These are phyloP conservation scores for Epichloe aotearoae DNA, from an alignment of 2,329 filamentous ascomycete species.

Conservation along the genomic window DNA sequence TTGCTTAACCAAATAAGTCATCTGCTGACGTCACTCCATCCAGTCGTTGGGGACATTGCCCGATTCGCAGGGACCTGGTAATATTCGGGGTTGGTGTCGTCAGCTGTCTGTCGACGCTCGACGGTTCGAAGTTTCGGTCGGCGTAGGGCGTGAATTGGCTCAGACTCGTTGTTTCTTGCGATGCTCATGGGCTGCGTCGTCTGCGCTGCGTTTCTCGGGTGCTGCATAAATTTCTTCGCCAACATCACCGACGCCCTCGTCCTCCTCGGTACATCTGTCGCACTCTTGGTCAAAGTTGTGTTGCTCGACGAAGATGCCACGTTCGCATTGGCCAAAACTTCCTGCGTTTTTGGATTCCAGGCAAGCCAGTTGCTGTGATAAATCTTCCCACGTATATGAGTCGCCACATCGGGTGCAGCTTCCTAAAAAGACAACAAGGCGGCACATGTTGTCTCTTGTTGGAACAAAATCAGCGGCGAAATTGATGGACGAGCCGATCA, in stretches of 20 bases:
- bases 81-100: no score
- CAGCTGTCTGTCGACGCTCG: no score
- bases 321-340: constrained; percentile 28
- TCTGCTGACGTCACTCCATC: background rate
- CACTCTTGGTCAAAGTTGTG: constrained; percentile 36
- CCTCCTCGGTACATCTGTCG: constrained; percentile 27
- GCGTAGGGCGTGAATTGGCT: constrained; percentile 1
- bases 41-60: background rate
- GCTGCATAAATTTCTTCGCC: constrained; percentile 16
- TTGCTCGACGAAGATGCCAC: constrained; percentile 27
- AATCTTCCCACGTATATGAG: constrained; percentile 28
- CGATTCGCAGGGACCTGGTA: no score
- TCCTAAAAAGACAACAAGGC: constrained; percentile 30
- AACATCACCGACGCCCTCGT: constrained; percentile 29
- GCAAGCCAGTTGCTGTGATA: constrained; percentile 32
- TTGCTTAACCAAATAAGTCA: background rate
- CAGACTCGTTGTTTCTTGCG: constrained; percentile 20
- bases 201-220: constrained; percentile 9
- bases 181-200: constrained; percentile 8
- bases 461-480: background rate
- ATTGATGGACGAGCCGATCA: background rate
- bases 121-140: no score
- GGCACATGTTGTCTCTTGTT: constrained; percentile 26
- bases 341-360: constrained; percentile 36
- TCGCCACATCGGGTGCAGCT: constrained; percentile 29